Evolutionary conservation across 257 asterid genomes (phyloP).

Genomic region (Forsythia suspensa): DNA sequence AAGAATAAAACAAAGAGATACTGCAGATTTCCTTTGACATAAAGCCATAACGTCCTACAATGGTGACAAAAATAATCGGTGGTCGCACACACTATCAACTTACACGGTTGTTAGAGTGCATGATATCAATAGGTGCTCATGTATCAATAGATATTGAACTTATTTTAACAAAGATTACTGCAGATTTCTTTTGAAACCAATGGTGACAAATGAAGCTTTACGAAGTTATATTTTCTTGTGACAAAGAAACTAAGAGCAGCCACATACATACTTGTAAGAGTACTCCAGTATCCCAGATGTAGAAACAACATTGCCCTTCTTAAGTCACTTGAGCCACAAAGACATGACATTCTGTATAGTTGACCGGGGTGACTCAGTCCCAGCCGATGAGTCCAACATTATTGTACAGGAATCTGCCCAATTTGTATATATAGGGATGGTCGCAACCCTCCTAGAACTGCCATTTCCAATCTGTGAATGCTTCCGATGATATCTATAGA

Average conservation of each 20-base stretch:
- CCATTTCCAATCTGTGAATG: slow-evolving; percentile 68
- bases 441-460: slow-evolving; percentile 77
- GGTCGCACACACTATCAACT: no score
- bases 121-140: not conserved
- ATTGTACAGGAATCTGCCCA: slow-evolving; percentile 63
- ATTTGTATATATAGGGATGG: slow-evolving; percentile 67
- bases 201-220: not conserved
- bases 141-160: not conserved
- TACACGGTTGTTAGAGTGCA: no score
- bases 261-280: slow-evolving; percentile 68
- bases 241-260: not conserved
- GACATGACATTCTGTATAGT: slow-evolving; percentile 42
- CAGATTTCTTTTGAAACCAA: not conserved
- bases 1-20: no score
- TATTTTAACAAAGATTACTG: not conserved
- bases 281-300: slow-evolving; percentile 82
- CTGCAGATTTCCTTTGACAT: no score
- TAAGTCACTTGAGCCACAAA: slow-evolving; percentile 56
- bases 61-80: no score
- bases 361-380: slow-evolving; percentile 73
- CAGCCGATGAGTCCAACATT: slow-evolving; percentile 75
- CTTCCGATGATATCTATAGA: slow-evolving; percentile 59
- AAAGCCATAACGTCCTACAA: no score
- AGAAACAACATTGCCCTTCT: slow-evolving; percentile 57
- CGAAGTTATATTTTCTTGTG: not conserved